Evolutionary conservation across 1,284 basidiomycete species (phyloP).

Genomic region (Puccinia brachypodii): DNA sequence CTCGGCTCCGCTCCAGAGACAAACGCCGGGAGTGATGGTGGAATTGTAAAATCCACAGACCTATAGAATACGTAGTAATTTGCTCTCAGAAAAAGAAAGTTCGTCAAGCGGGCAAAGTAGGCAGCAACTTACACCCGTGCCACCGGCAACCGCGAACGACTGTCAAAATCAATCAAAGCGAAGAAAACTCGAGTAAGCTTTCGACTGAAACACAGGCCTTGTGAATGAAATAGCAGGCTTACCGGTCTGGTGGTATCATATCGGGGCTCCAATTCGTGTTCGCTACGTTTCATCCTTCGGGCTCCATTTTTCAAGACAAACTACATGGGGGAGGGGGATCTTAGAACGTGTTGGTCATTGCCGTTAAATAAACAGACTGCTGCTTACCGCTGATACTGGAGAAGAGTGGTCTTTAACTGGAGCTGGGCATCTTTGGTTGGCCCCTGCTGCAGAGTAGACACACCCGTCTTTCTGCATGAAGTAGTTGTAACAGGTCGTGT

Average conservation of each 20-base stretch:
- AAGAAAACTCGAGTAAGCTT: background rate
- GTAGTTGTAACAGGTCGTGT: slow-evolving; percentile 18
- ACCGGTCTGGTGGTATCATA: slow-evolving; percentile 16
- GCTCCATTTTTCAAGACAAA: background rate
- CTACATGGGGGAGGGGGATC: background rate
- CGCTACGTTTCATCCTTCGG: background rate
- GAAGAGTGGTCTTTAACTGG: background rate
- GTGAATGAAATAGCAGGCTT: background rate
- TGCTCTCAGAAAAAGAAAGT: no score
- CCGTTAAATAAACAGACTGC: background rate
- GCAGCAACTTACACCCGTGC: slow-evolving; percentile 4
- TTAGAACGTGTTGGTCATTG: background rate
- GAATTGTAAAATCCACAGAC: slow-evolving; percentile 23
- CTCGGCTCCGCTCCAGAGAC: slow-evolving; percentile 35
- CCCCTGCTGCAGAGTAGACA: slow-evolving; percentile 3
- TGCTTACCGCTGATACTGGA: background rate
- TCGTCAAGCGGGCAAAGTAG: background rate
- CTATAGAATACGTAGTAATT: background rate
- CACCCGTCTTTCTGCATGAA: slow-evolving; percentile 37
- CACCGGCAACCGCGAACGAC: slow-evolving; percentile 4
- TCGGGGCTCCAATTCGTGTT: background rate
- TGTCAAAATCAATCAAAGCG: background rate
- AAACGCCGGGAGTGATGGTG: background rate
- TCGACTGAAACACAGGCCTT: background rate
- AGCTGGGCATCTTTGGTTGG: background rate